Evolutionary conservation across 2,329 filamentous ascomycete species (phyloP), one percentile per base, ranked within the genome.

Genomic region (Diaporthe caulivora): DNA sequence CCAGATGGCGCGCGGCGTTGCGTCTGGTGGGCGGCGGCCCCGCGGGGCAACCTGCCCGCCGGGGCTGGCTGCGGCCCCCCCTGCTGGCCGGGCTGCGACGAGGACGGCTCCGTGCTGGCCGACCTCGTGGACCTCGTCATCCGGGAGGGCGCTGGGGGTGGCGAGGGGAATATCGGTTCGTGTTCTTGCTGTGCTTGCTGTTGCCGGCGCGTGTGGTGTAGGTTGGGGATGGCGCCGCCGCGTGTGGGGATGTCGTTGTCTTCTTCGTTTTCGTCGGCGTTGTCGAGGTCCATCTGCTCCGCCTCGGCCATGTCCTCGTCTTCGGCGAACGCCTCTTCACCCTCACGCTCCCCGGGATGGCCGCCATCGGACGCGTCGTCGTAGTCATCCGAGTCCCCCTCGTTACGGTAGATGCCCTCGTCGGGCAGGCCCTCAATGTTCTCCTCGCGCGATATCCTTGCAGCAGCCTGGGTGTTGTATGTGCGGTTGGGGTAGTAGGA

Each of bases 391-490:
- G 71, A 70, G 51, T 71, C 73, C 11, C 64, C 76, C 55, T 74
- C 75, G 34, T 75, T 75, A 73, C 51, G 73, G 71, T 62, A 75
- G 58, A 73, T 73, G 24, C 64, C 72, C 37, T 60, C 72, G 65
- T 58, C 74, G 8, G 58, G 69, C n/a, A 34, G 55, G 6, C 15
- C 69, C 42, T 74, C 57, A 17, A 58, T 47, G 60, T 58, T 42
- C 37, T 67, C 62, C 40, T 47, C 40, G 47, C 62, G 62, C 62
- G 62, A 53, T 21, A 67, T 31, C 42, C 68, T 37, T 1, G 55
- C 31, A 24, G 42, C 62, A 24, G 42, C 62, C 31, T 53, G 55
- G 47, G 37, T 13, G 11, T 34, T 44, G 68, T 70, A 71, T 29
- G 55, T 53, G 55, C 67, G 71, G 29, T 42, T 53, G 10, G 74